Base-by-base conservation (phyloP, 1,284 basidiomycete genomes). In the Sanguinoderma infundibulare region DNA sequence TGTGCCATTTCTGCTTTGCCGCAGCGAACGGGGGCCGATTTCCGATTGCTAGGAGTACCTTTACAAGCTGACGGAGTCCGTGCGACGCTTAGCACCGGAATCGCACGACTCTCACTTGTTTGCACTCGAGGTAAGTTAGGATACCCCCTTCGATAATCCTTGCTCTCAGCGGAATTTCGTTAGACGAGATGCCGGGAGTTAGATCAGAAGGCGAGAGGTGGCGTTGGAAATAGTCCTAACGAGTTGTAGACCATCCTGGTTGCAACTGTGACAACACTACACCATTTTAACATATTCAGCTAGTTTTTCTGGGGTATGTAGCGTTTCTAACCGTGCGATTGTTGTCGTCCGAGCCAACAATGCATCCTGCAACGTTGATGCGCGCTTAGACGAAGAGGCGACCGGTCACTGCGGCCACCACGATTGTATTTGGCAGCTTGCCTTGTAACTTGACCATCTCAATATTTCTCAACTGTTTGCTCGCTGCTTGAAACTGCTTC, bases 41-140 rank as follows among this genome's bases (percentile, higher is more conserved):
- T 10, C 30, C 8, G 17, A 17, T 22, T 0, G 6, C 5, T 15
- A 66, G 87, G 94, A 95, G 49, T 96, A 96, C 70, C 77, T 95
- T 5, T 93, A 89, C 68, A 81, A 85, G 9, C 84, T 96, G 1
- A 87, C 86, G 0, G 78, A 83, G 24, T 86, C 90, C 0, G 83
- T 96, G 0, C 81, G 87, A 14, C 75, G 83, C 30, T 83, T 96
- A 1, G 87, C 90, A 0, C 90, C 91, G 0, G 81, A 88, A 51
- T 92, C 91, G 5, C 77, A 84, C 49, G 94, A 96, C 69, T 86
- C 87, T 2, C 89, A 96, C 77, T 74, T 96, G 15, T 88, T 84
- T 62, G 85, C 89, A 6, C 79, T 96, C 2, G 94, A 96, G 81
- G 84, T 83, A 56, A 12, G 82, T 51, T 22, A 4, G n/a, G n/a